Evolutionary conservation across 2,329 filamentous ascomycete genomes (phyloP).

Genomic region (Cucurbitaria berberidis): DNA sequence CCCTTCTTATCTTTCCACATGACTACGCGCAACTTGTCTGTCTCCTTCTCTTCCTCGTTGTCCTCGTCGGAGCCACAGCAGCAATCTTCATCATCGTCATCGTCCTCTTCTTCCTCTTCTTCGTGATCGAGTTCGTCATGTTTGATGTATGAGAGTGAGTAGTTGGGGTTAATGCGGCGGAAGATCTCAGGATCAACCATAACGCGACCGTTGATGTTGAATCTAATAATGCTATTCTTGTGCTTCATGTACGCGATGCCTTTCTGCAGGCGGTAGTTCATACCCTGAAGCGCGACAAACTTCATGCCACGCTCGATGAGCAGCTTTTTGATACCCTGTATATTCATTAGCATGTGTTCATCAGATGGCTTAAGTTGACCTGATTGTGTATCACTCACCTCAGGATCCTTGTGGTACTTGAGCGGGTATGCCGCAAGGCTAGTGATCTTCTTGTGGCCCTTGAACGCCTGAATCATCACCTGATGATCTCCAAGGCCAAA

Average conservation of each 20-base stretch:
- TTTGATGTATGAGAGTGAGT: conserved; percentile 75
- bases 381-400: conserved; percentile 30
- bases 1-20: conserved; percentile 58
- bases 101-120: conserved; percentile 56
- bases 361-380: neutral
- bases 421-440: conserved; percentile 78
- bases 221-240: conserved; percentile 74
- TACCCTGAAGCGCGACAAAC: conserved; percentile 79
- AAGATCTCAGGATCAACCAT: conserved; percentile 89
- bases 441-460: conserved; percentile 81
- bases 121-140: conserved; percentile 70
- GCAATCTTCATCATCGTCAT: conserved; percentile 56
- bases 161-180: conserved; percentile 85
- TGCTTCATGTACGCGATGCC: conserved; percentile 86
- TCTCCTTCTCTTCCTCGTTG: conserved; percentile 35
- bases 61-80: conserved; percentile 30
- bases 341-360: conserved; percentile 1
- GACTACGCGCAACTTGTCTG: conserved; percentile 46
- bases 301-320: conserved; percentile 83
- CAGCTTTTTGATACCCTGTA: conserved; percentile 62
- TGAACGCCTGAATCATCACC: conserved; percentile 75
- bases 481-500: conserved; percentile 78
- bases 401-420: conserved; percentile 76
- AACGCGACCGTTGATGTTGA: conserved; percentile 84
- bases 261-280: conserved; percentile 82